Percentiles rank a stretch among this genome's conserved stretches.
Conservation (phyloP, 2,329 filamentous ascomycete genomes). For the Xylariaceae sp. region DNA sequence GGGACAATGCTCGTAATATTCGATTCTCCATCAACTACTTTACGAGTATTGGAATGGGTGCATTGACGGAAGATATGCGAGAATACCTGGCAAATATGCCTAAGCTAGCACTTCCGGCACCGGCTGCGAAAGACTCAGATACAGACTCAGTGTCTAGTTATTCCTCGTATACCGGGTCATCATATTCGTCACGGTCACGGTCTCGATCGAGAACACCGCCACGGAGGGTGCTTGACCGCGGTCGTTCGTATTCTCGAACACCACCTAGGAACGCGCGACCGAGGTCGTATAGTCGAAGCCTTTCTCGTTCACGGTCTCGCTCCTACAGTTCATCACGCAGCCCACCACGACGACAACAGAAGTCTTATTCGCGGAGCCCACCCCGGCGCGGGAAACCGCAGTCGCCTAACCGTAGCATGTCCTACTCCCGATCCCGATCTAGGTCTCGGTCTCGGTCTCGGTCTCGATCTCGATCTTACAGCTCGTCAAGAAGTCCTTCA, state of each 20-base stretch:
- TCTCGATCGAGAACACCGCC: constrained; percentile 42
- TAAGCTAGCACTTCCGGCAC: constrained; percentile 70
- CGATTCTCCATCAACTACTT: constrained; percentile 99
- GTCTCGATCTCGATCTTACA: constrained; percentile 12
- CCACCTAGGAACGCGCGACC: constrained; percentile 30
- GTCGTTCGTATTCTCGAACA: constrained; percentile 33
- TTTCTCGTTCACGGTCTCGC: constrained; percentile 34
- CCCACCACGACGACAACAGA: constrained; percentile 25
- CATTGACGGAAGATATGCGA: constrained; percentile 90
- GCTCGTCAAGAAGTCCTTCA: constrained; percentile 15
- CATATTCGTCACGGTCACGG: constrained; percentile 48
- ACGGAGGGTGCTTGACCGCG: constrained; percentile 34
- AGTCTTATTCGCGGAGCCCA: constrained; percentile 31
- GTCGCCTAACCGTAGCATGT: constrained; percentile 24
- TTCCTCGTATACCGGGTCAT: constrained; percentile 64
- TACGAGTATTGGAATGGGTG: constrained; percentile 94
- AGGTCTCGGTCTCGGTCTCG: constrained; percentile 2
- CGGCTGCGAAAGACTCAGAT: constrained; percentile 55
- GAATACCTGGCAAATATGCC: constrained; percentile 85
- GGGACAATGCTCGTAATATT: constrained; percentile 81
- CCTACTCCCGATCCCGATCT: constrained; percentile 14
- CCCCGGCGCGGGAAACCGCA: constrained; percentile 29
- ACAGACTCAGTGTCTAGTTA: constrained; percentile 73
- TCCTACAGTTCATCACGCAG: constrained; percentile 28
- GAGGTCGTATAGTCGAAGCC: constrained; percentile 31